Base-by-base conservation (phyloP, 768 basidiomycete genomes). In the Tricholoma terreum region DNA sequence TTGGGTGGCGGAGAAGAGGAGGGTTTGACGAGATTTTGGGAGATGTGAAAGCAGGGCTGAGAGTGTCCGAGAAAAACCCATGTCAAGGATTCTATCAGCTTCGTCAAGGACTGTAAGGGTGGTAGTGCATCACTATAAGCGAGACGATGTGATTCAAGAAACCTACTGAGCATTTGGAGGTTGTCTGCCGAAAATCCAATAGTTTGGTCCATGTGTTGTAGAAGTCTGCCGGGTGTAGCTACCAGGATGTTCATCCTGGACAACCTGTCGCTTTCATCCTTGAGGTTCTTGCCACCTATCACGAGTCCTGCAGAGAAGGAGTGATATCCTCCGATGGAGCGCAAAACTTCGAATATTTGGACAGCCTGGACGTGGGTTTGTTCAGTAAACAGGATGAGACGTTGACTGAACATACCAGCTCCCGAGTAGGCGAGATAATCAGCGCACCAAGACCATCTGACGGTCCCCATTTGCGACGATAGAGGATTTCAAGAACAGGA, bases 181-280 rank as follows among this genome's bases (percentile, higher is more conserved):
- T 93, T 92, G 61, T 89, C 87, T 24, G 86, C 85, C 57, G 94
- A 94, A 61, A 99, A 97, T 1, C 95, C 95, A 54, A 94, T 83
- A 3, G 97, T 98, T 71, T 98, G 94, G 69, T 98, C 97, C 89
- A 99, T 90, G 70, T 99, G 97, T 65, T 99, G 97, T 45, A 99
- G 76, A 42, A 99, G 77, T 45, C 96, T 82, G 22, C 96, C 96
- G 4, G 96, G 96, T 4, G 96, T 98, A 2, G 96, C 96, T 14
- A 99, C 92, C n/a, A 99, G 82, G 57, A 99, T 97, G 65, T 99
- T 99, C 94, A 98, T 98, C 40, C 92, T 81, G 9, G 87, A 80
- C 42, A 99, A 72, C 6, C 96, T 80, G 19, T 95, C 94, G 35
- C 84, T 79, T 70, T 99, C 96, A 59, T 96, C 94, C 68, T 94